Percentiles rank a stretch among this genome's conserved stretches.
phyloP scores from a whole-genome alignment of 106 monocot genomes.

The Phalaenopsis equestris region DNA sequence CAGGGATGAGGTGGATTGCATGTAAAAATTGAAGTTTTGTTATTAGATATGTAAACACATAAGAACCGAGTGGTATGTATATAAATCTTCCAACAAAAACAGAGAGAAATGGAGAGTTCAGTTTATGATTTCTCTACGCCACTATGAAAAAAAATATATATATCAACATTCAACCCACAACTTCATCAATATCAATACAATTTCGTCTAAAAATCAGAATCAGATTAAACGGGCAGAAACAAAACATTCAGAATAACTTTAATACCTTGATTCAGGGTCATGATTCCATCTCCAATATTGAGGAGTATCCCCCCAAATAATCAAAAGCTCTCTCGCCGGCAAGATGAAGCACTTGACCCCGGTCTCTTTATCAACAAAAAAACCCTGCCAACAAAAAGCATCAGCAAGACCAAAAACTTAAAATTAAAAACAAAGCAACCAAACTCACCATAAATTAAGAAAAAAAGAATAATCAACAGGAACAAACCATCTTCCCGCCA shows the following conservation, averaged over 20 bases:
- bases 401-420: background rate
- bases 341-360: conserved; percentile 65
- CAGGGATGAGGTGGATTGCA: too few relatives aligned
- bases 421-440: background rate
- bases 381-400: conserved; percentile 33
- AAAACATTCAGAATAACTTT: background rate
- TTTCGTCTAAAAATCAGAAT: background rate
- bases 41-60: too few relatives aligned
- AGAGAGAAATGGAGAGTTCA: too few relatives aligned
- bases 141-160: background rate
- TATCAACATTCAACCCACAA: background rate
- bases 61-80: too few relatives aligned
- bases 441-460: background rate
- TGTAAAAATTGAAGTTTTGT: too few relatives aligned
- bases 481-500: conserved; percentile 29
- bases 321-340: conserved; percentile 46
- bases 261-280: conserved; percentile 36
- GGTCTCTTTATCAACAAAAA: conserved; percentile 49
- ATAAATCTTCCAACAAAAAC: too few relatives aligned
- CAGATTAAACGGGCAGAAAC: background rate
- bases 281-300: conserved; percentile 51
- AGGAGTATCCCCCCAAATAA: conserved; percentile 47
- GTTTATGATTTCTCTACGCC: too few relatives aligned
- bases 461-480: background rate
- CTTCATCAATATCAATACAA: background rate